Evolutionary conservation across 2,329 filamentous ascomycete genomes (phyloP), one percentile per base, ranked within the genome.

Genomic region (Trichoderma cornu-damae): DNA sequence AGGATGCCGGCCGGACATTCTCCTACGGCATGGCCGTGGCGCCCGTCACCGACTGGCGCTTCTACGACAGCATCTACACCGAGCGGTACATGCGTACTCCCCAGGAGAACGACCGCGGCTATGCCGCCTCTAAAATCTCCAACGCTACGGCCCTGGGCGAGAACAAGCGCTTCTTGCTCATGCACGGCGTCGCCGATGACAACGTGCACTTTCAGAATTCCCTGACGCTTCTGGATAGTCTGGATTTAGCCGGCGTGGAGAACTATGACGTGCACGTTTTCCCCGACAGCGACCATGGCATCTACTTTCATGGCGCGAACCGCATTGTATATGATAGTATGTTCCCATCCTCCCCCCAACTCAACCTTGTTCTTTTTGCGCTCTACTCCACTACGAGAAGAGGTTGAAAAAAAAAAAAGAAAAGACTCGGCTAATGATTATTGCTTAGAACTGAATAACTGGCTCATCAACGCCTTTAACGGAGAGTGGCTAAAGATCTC

Each of bases 251-350:
- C 1, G 83, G 84, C 11, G 83, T 96, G 3, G 86, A 93, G 71
- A 99, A 99, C 68, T 99, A 97, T 66, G 94, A 99, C 68, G 85
- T 99, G 11, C 93, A 97, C 70, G 85, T 97, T 57, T 99, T 96
- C 73, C 94, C 94, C 0, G 94, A 99, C 70, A 95, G 89, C 54
- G 91, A 99, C 73, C 94, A 99, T 72, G 84, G 88, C 60, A 99
- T 99, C 60, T 90, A 85, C 68, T 99, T 97, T 69, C 93, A 99
- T 70, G 92, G 92, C 69, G 95, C 90, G 26, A 92, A 96, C 69
- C 79, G 77, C 57, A 89, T 97, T 65, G 92, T 99, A 6, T 97
- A 94, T 69, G 88, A 96, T 64, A 95, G 90, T 95, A 76, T 81
- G 90, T 59, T 40, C 8, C 38, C 14, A 14, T n/a, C 40, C 8